These are phyloP conservation scores for Tricholoma sp. DNA, from an alignment of 768 basidiomycete species.

Conservation along the genomic window DNA sequence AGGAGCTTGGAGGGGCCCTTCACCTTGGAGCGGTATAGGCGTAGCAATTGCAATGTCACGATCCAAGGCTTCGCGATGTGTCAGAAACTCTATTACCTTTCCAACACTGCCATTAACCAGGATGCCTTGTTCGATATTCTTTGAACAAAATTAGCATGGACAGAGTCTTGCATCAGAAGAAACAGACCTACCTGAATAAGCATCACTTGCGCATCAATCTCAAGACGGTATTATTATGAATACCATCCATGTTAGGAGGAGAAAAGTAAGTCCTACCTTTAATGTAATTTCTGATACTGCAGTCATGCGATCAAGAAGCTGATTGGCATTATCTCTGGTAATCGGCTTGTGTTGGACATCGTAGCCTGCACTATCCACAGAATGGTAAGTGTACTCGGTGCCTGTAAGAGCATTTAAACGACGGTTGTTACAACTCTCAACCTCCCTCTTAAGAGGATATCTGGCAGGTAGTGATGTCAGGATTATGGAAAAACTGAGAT, in stretches of 20 bases:
- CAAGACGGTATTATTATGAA: constrained; percentile 1
- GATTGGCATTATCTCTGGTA: constrained; percentile 18
- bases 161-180: background rate
- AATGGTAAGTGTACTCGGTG: constrained; percentile 25
- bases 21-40: background rate
- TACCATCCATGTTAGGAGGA: background rate
- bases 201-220: constrained; percentile 83
- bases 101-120: constrained; percentile 70
- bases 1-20: background rate
- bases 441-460: constrained; percentile 73
- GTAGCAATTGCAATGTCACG: constrained; percentile 31
- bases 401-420: constrained; percentile 49
- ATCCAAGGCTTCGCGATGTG: constrained; percentile 39
- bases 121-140: constrained; percentile 59
- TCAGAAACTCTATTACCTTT: constrained; percentile 44
- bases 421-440: constrained; percentile 65
- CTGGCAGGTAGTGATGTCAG: constrained; percentile 28
- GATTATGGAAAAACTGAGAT: background rate
- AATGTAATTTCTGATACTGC: constrained; percentile 43
- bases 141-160: background rate
- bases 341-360: constrained; percentile 34
- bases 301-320: constrained; percentile 42
- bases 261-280: constrained; percentile 30
- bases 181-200: constrained; percentile 45
- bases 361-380: constrained; percentile 42